These are phyloP conservation scores for Rubia balearica DNA, from an alignment of 305 asterid genomes.

Conservation along the genomic window DNA sequence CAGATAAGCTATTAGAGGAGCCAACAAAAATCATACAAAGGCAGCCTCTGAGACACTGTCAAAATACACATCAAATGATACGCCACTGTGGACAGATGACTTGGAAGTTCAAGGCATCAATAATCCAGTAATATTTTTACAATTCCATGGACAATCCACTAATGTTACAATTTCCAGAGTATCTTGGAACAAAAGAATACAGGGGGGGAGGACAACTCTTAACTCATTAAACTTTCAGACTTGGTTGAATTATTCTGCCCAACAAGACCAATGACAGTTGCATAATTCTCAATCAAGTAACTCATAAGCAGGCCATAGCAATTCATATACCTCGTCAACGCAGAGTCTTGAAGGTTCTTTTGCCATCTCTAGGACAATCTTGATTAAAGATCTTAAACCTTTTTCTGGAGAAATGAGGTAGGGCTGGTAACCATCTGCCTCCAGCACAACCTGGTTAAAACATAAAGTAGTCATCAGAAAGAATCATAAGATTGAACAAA, in stretches of 20 bases:
- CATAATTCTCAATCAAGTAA: neutral
- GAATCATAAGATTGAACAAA: conserved; percentile 4
- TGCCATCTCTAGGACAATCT: conserved; percentile 87
- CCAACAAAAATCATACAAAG: neutral
- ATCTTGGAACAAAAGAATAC: neutral
- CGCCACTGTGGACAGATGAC: neutral
- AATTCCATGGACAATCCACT: neutral
- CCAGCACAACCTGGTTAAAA: conserved; percentile 78
- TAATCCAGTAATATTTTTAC: neutral
- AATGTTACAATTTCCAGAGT: neutral
- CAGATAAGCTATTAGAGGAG: neutral
- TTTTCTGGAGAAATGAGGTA: conserved; percentile 99
- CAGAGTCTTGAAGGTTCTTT: conserved; percentile 98
- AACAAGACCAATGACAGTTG: neutral
- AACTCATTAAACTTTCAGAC: neutral
- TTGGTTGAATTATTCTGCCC: neutral
- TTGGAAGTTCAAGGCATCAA: neutral
- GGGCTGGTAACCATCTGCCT: conserved; percentile 99
- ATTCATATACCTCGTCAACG: conserved; percentile 79
- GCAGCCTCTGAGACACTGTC: neutral
- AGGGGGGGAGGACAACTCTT: neutral
- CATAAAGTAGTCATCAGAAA: conserved; percentile 22
- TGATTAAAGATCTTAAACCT: conserved; percentile 89
- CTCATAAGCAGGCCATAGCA: neutral
- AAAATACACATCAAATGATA: neutral